Percentiles rank a stretch among this genome's conserved stretches.
Evolutionary conservation across 75 land plant species (phyloP).

Genomic region (Picea glauca): DNA sequence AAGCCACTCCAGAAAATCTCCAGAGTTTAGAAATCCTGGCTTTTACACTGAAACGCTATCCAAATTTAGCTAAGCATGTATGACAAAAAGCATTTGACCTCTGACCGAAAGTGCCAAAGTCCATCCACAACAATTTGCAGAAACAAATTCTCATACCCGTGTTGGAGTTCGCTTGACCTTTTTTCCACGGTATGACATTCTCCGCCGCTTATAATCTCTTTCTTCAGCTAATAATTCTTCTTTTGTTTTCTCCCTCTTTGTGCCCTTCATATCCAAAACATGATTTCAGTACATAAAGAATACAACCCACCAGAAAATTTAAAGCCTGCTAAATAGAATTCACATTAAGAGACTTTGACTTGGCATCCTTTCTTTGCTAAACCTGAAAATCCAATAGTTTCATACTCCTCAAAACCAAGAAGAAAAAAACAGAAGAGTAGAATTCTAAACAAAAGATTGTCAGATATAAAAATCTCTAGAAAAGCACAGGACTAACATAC

Average conservation of each 20-base stretch:
- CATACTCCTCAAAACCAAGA: neutral
- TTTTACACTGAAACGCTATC: too few species aligned
- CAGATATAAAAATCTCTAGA: too few species aligned
- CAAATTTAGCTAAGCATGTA: too few species aligned
- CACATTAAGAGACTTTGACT: neutral
- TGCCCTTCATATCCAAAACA: slow-evolving; percentile 28
- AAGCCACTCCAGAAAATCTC: too few species aligned
- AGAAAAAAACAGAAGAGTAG: neutral
- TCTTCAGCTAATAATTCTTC: slow-evolving; percentile 95
- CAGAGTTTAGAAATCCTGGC: too few species aligned
- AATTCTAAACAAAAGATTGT: slow-evolving; percentile 6
- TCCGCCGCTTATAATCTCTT: slow-evolving; percentile 90
- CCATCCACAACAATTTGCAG: neutral
- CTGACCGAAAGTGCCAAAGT: neutral
- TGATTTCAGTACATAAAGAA: slow-evolving; percentile 1
- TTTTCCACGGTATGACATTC: slow-evolving; percentile 97
- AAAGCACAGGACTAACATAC: neutral
- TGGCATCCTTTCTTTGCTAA: neutral
- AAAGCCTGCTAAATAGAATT: neutral
- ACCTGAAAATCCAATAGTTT: neutral
- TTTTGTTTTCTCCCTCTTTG: slow-evolving; percentile 56
- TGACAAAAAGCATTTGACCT: neutral
- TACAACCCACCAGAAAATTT: neutral
- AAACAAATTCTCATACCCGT: slow-evolving; percentile 37
- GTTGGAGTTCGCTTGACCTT: slow-evolving; percentile 67